Evolutionary conservation across 768 basidiomycete species (phyloP).

Genomic region (Russula lepida): DNA sequence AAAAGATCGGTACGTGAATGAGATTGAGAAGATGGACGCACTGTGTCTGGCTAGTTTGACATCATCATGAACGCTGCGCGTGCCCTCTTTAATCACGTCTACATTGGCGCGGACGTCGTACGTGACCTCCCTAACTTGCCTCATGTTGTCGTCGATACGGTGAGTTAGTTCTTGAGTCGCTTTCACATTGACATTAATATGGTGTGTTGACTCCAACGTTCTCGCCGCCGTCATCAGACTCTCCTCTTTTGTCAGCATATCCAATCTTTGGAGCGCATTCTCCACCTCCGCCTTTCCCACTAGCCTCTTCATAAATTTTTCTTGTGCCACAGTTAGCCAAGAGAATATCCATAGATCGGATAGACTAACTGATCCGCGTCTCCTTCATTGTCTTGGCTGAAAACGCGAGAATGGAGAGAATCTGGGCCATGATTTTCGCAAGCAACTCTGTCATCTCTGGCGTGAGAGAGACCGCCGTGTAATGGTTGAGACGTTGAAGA

Average conservation of each 20-base stretch:
- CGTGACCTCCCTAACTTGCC: neutral
- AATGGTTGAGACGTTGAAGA: neutral
- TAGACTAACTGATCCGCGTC: neutral
- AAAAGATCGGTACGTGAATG: neutral
- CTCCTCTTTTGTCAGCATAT: neutral
- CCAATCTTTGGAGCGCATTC: neutral
- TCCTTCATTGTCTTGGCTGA: neutral
- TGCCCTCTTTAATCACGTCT: neutral
- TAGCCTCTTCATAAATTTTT: neutral
- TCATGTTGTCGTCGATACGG: neutral
- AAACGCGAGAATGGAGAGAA: neutral
- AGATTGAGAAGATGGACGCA: neutral
- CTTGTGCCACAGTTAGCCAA: neutral
- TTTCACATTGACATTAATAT: neutral
- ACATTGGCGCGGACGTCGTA: neutral
- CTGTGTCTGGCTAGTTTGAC: neutral
- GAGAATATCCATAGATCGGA: neutral
- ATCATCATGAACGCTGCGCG: neutral
- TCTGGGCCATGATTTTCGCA: no score
- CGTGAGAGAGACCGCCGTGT: neutral
- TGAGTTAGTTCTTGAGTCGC: neutral
- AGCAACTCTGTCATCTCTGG: neutral
- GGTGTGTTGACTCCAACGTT: neutral
- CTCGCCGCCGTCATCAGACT: neutral
- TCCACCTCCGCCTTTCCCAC: neutral